Evolutionary conservation across 1,284 basidiomycete genomes (phyloP), one percentile per base, ranked within the genome.

Genomic region (Pholiota adiposa): DNA sequence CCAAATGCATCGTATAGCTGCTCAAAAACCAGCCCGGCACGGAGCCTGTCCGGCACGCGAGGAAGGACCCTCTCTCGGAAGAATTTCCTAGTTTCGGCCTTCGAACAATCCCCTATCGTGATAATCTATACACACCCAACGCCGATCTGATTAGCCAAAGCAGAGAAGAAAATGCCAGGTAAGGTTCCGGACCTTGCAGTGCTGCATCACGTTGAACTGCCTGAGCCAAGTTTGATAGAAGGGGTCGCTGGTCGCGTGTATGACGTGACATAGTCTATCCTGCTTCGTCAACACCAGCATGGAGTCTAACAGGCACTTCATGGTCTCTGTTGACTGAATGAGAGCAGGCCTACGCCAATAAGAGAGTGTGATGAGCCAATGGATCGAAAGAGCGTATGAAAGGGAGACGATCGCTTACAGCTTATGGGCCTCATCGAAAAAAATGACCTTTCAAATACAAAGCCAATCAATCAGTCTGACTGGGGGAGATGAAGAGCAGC

Each of bases 241-340:
- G 0, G 91, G 87, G 63, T 94, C 92, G 67, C 87, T 90, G 2
- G 92, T 92, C 1, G 91, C 89, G 64, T 93, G 91, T 51, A 94
- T 85, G 66, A 93, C 88, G 67, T 93, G 92, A 65, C 90, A 92
- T 12, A 94, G 72, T 14, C 89, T 79, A 68, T 94, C 89, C 73
- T 94, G 92, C 75, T 93, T 94, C 34, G 92, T 92, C 51, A 94
- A 76, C 14, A 93, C 92, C 18, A 93, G 83, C 83, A 93, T 90
- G 6, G 90, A 89, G 67, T 93, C 92, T 29, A 94, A 80, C 7
- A 94, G 75, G 63, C 86, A 88, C 70, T 92, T 93, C 88, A 94
- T 90, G 3, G 90, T 84, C 43, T 90, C 89, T 4, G 80, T 80
- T 0, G 89, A 90, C 64, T 88, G 85, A 41, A 93, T 90, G 56